Conservation (phyloP, 805 yeast species). For the Yarrowia sp. region DNA sequence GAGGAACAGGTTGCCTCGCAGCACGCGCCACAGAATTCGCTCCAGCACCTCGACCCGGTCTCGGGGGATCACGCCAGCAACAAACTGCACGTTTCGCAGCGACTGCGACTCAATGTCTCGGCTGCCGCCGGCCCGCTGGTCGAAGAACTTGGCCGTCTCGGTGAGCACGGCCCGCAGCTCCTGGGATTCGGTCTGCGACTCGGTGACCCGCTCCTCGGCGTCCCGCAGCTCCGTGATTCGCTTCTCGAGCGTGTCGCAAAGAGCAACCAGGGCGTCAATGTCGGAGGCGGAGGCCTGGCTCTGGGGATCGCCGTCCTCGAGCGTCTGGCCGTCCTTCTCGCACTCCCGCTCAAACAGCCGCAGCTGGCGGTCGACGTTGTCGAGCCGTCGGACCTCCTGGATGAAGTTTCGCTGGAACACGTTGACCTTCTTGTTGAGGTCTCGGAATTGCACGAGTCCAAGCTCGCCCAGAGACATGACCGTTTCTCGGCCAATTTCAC, state of each 20-base stretch:
- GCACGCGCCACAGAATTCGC: slow-evolving; percentile 84
- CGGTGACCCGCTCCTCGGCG: slow-evolving; percentile 62
- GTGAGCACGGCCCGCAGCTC: slow-evolving; percentile 67
- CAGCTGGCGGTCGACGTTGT: slow-evolving; percentile 84
- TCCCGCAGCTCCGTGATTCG: slow-evolving; percentile 69
- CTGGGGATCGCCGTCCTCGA: slow-evolving; percentile 45
- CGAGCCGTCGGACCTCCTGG: slow-evolving; percentile 76
- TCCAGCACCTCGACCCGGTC: slow-evolving; percentile 68
- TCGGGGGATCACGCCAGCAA: slow-evolving; percentile 80
- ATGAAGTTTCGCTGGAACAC: slow-evolving; percentile 90
- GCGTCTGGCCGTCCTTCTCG: slow-evolving; percentile 36
- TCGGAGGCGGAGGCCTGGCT: slow-evolving; percentile 47
- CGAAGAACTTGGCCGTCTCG: slow-evolving; percentile 49
- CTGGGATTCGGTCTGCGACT: slow-evolving; percentile 60
- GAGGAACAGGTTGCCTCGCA: slow-evolving; percentile 87
- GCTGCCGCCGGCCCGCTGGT: slow-evolving; percentile 36
- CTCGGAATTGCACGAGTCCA: slow-evolving; percentile 85
- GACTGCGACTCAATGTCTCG: slow-evolving; percentile 22
- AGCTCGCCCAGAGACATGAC: slow-evolving; percentile 84
- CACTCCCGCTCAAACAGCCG: slow-evolving; percentile 43
- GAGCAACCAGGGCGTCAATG: slow-evolving; percentile 67
- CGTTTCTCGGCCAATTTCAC: slow-evolving; percentile 83
- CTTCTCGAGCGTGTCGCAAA: slow-evolving; percentile 66
- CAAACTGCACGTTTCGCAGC: slow-evolving; percentile 46
- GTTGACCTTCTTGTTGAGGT: slow-evolving; percentile 74